Evolutionary conservation across 805 yeast genomes (phyloP), one percentile per base, ranked within the genome.

Genomic region (Hemisphaericaspora nanyangensis): DNA sequence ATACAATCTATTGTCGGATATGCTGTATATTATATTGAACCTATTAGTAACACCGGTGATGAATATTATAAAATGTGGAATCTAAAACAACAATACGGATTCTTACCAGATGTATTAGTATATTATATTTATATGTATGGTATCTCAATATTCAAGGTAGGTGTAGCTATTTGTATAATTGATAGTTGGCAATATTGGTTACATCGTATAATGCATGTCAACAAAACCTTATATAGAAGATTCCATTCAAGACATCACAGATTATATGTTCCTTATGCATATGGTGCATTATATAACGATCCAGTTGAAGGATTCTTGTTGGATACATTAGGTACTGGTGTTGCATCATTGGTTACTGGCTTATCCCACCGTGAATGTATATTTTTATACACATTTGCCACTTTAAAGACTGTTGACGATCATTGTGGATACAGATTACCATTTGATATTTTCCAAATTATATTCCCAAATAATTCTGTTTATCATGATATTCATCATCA

Each of bases 401-500:
- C 99, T 2, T 63, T 93, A 76, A 93, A 93, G 63, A 93, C 99
- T 1, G 96, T 93, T 35, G 98, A 93, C 60, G 99, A 93, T 61
- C 99, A 93, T 64, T 93, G 98, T 62, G 99, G 99, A n/a, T 93
- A 91, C 61, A 80, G 90, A 20, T 70, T 93, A 40, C 98, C 98
- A 12, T 85, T 70, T 60, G 99, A 93, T 61, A 80, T 90, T 17
- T 85, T 93, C 73, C 99, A 93, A 70, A 57, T 79, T 31, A 40
- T 91, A 17, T 93, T 93, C 76, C 98, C 97, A 47, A 93, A 93
- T 67, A 89, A 93, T 58, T 85, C 98, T 11, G 84, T 89, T 24
- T 93, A 89, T 61, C 99, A 93, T 56, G 99, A 93, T 63, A 90
- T 93, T 51, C 99, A 93, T 60, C 99, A 93, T 64, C 99, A 93